Conservation (phyloP, 1,284 basidiomycete genomes). For the Earliella scabrosa region DNA sequence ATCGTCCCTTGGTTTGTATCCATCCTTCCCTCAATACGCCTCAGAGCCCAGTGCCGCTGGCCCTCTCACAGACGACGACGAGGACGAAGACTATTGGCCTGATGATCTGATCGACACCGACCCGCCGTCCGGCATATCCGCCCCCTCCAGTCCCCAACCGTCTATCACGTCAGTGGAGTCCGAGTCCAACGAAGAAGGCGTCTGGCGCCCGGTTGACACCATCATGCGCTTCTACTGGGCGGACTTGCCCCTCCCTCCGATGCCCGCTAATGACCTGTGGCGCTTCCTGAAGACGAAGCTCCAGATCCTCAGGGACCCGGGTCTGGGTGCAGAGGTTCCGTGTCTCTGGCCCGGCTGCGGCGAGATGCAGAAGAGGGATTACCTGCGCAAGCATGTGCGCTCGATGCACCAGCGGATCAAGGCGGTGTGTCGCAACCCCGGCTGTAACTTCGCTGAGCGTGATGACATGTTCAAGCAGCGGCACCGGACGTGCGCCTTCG, state of each 20-base stretch:
- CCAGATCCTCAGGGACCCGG: neutral
- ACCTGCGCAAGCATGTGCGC: neutral
- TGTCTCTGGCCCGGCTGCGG: neutral
- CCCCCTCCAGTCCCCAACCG: neutral
- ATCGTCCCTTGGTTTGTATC: too few species aligned
- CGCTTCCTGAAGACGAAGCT: neutral
- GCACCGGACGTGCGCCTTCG: neutral
- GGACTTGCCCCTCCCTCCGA: neutral
- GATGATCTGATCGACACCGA: too few species aligned
- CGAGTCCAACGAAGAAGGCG: neutral
- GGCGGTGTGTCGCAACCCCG: neutral
- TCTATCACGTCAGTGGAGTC: neutral
- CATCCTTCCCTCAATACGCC: too few species aligned
- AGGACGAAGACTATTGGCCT: too few species aligned
- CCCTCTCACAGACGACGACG: too few species aligned
- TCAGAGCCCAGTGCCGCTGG: too few species aligned
- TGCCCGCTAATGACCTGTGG: neutral
- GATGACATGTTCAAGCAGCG: neutral
- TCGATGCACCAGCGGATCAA: neutral
- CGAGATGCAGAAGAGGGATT: neutral
- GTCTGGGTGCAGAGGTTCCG: neutral
- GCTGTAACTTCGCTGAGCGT: neutral
- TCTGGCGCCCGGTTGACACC: neutral
- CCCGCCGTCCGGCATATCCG: too few species aligned
- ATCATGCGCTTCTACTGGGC: neutral